phyloP scores from a whole-genome alignment of 139 green algal genomes.

The Ettlia oleoabundans region DNA sequence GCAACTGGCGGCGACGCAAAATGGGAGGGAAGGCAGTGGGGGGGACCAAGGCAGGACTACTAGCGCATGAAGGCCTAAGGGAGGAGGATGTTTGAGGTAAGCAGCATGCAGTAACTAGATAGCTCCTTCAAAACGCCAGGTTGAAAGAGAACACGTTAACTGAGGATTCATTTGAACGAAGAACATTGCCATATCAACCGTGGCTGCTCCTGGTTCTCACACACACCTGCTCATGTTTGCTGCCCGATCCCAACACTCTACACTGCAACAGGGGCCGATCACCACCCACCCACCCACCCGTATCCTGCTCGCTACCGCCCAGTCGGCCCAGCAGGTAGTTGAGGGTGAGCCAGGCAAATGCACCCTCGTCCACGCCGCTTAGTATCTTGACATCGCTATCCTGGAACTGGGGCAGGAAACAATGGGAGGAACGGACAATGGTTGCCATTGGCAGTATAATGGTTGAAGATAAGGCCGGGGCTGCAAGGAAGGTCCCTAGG shows the following conservation, averaged over 20 bases:
- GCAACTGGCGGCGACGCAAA: background rate
- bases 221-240: too few species aligned
- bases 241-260: too few species aligned
- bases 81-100: too few species aligned
- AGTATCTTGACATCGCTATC: conserved; percentile 69
- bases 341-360: conserved; percentile 97
- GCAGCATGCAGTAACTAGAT: background rate
- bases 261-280: too few species aligned
- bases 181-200: too few species aligned
- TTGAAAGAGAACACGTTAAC: too few species aligned
- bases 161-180: too few species aligned
- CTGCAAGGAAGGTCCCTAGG: too few species aligned
- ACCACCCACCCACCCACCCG: conserved; percentile 59
- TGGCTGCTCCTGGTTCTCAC: too few species aligned
- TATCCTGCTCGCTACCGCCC: conserved; percentile 64
- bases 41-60: background rate
- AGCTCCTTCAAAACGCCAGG: too few species aligned
- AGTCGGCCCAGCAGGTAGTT: conserved; percentile 97
- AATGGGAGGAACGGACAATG: background rate
- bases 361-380: conserved; percentile 88
- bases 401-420: conserved; percentile 12
- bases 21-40: background rate
- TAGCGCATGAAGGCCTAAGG: too few species aligned
- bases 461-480: too few species aligned
- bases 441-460: background rate